These are phyloP conservation scores for Scytalidium lignicola DNA, from an alignment of 2,329 filamentous ascomycete species.

Conservation along the genomic window DNA sequence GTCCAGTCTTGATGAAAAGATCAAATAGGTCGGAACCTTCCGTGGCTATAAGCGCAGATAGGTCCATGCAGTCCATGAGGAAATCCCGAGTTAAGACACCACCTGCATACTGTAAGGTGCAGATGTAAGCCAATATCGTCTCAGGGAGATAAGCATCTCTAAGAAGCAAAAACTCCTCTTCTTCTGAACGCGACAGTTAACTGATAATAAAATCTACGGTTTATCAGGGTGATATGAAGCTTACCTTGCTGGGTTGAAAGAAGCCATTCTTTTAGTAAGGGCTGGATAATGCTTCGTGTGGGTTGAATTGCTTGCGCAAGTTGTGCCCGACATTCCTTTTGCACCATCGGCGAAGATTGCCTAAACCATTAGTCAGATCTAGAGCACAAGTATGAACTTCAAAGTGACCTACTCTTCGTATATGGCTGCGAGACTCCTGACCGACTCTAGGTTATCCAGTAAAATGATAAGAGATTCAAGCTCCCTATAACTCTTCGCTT, in stretches of 20 bases:
- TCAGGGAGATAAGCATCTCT: slow-evolving; percentile 81
- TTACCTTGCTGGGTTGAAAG: slow-evolving; percentile 22
- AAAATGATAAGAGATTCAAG: slow-evolving; percentile 62
- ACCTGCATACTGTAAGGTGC: slow-evolving; percentile 73
- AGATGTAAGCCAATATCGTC: slow-evolving; percentile 76
- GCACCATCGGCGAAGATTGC: slow-evolving; percentile 8
- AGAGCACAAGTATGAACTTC: not conserved
- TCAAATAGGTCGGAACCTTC: slow-evolving; percentile 61
- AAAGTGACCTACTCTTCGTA: slow-evolving; percentile 1
- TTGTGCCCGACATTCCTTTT: slow-evolving; percentile 47
- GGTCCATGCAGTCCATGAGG: slow-evolving; percentile 79
- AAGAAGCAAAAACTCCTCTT: slow-evolving; percentile 58
- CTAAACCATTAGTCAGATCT: slow-evolving; percentile 2
- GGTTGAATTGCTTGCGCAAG: slow-evolving; percentile 50
- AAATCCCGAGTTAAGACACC: slow-evolving; percentile 69
- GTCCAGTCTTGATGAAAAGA: slow-evolving; percentile 57
- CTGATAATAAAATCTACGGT: not conserved
- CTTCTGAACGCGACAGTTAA: slow-evolving; percentile 35
- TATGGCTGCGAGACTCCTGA: slow-evolving; percentile 31
- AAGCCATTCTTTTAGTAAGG: slow-evolving; percentile 63
- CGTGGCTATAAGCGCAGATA: slow-evolving; percentile 70
- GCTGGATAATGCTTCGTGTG: slow-evolving; percentile 52
- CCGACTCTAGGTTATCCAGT: slow-evolving; percentile 64
- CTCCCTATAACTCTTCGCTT: slow-evolving; percentile 61
- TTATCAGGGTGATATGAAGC: not conserved